phyloP scores from a whole-genome alignment of 1,139 yeast genomes.

The Suhomyces coccinellae region DNA sequence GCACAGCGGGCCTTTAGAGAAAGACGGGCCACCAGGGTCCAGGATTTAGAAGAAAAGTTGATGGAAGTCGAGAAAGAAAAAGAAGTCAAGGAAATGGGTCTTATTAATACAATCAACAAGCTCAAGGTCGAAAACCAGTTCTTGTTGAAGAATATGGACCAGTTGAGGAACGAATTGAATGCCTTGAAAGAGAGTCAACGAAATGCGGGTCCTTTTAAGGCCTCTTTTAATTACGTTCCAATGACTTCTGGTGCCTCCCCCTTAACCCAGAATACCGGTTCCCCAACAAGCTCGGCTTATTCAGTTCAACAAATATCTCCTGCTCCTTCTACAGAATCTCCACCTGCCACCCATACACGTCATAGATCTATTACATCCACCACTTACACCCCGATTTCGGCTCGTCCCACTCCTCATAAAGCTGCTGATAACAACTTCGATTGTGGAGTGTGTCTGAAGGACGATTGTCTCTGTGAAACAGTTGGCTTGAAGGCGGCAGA shows the following conservation, averaged over 20 bases:
- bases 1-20: constrained; percentile 94
- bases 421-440: constrained; percentile 29
- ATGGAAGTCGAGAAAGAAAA: constrained; percentile 67
- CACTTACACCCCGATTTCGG: constrained; percentile 21
- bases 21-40: constrained; percentile 66
- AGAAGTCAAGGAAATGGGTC: constrained; percentile 59
- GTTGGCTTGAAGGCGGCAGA: constrained; percentile 51
- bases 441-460: constrained; percentile 70
- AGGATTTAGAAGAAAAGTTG: constrained; percentile 46
- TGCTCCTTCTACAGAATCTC: constrained; percentile 55
- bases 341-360: constrained; percentile 24
- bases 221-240: constrained; percentile 8
- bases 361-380: constrained; percentile 1
- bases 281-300: constrained; percentile 33
- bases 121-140: constrained; percentile 43
- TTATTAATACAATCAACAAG: constrained; percentile 50
- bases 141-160: constrained; percentile 39
- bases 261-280: constrained; percentile 17
- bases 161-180: constrained; percentile 26
- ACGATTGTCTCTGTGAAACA: constrained; percentile 67
- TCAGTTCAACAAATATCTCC: constrained; percentile 53
- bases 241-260: constrained; percentile 15
- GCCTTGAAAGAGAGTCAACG: constrained; percentile 10
- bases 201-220: constrained; percentile 4
- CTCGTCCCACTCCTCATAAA: constrained; percentile 19